Evolutionary conservation across 768 basidiomycete species (phyloP), one percentile per base, ranked within the genome.

Genomic region (Kwoniella sp.): DNA sequence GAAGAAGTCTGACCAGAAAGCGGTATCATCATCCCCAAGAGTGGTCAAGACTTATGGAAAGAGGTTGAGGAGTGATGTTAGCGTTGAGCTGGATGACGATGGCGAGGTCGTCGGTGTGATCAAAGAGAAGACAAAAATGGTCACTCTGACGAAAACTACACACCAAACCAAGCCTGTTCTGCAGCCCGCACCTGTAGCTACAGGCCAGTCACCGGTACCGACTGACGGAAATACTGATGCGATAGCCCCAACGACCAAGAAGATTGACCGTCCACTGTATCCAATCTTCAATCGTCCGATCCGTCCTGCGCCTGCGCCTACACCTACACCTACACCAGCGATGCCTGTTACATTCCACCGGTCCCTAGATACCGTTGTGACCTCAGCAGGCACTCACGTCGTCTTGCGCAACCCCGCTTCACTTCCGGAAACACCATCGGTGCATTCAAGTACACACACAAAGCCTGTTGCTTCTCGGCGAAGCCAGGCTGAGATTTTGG

Each of bases 21-120:
- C 28, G 48, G 23, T 23, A 28, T 13, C 41, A 9, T 45, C 41
- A 20, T 52, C 59, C 13, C 48, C 37, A 2, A 45, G 53, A 48
- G 61, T 55, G 30, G 30, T 58, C 8, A 31, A 30, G 34, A 64
- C 63, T 1, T 64, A 64, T 23, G 56, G 52, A 15, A 58, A 64
- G 23, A 25, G 55, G 29, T 37, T 17, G 29, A 51, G 48, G 13
- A 64, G 47, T 31, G 54, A 31, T 26, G 23, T 17, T 31, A 26
- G 54, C 13, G 47, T 48, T 17, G 55, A 59, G 34, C 22, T 28
- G 26, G 31, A 30, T 9, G 57, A 59, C 2, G 22, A 38, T 17
- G 55, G 47, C 7, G 48, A 52, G 47, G 25, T 37, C 11, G 55
- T 51, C 3, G 41, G 20, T 17, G 41, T 20, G 11, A 20, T 17